Evolutionary conservation across 2,329 filamentous ascomycete species (phyloP), one percentile per base, ranked within the genome.

Genomic region (Didymella keratinophila): DNA sequence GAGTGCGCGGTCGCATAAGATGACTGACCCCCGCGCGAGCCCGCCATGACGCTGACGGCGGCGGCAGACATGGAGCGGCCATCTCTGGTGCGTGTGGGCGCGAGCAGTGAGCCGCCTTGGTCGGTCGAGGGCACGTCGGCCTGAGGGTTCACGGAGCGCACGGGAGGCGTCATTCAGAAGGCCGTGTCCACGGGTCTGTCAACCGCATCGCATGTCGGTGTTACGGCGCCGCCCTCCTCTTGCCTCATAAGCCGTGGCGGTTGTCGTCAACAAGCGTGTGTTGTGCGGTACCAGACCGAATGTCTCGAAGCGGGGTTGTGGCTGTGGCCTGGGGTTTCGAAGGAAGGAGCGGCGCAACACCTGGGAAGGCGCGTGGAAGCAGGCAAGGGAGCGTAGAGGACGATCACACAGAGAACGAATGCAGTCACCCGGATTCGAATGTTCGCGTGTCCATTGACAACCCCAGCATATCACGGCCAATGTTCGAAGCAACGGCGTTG

Each of bases 1-100:
- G 86, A 87, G 54, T 87, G 83, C 34, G 88, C 87, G 14, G 90
- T 86, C 61, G 88, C 89, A 71, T 93, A 83, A 46, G 74, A 76
- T 47, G 90, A 92, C 63, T 87, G 83, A 10, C 56, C 61, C 52
- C 85, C 86, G 52, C 90, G 86, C 18, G 88, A 85, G 47, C 84
- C 86, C 55, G 86, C 88, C 68, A 87, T 82, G 71, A 82, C 82
- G 60, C 82, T 81, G 41, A 77, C 78, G 27, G 71, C 67, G 41
- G 72, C 66, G 54, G 81, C 80, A 41, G 86, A 86, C 45, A 83
- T 76, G n/a, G 86, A 85, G 50, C 86, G 82, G 61, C 79, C 81
- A 78, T 84, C 82, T 78, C 81, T 82, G 66, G 75, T 76, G 30
- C 78, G 73, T 39, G 78, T 75, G 50, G 82, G 79, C 54, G 78